Percentiles rank a stretch among this genome's conserved stretches.
phyloP scores from a whole-genome alignment of 352 stramenopile species.

The Blastocystis sp. region DNA sequence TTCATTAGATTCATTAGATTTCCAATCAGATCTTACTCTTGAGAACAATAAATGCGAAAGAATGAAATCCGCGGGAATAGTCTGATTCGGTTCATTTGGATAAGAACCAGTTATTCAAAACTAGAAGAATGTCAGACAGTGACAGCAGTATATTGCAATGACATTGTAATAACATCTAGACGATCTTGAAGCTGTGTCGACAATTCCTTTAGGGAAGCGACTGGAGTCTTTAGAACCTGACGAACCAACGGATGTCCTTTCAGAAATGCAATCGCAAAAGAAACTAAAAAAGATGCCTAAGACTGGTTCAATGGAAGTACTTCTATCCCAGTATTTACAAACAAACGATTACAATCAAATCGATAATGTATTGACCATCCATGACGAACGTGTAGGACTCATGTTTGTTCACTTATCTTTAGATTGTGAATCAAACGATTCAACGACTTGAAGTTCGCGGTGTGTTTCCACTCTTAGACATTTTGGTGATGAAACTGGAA shows the following conservation, averaged over 20 bases:
- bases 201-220: slow-evolving; percentile 4
- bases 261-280: not conserved
- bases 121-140: not conserved
- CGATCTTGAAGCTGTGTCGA: not conserved
- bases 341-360: not conserved
- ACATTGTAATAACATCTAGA: not conserved
- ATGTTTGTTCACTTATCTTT: not conserved
- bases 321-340: slow-evolving; percentile 23
- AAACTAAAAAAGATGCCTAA: not conserved
- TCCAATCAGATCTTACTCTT: not conserved
- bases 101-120: not conserved
- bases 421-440: slow-evolving; percentile 1
- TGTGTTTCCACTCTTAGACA: slow-evolving; percentile 13
- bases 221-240: not conserved
- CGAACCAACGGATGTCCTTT: not conserved
- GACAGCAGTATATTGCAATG: not conserved
- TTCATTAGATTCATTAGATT: not conserved
- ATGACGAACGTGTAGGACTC: not conserved
- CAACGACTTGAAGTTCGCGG: not conserved
- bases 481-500: not conserved
- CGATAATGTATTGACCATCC: not conserved
- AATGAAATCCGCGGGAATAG: not conserved
- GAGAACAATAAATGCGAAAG: not conserved
- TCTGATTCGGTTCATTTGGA: not conserved
- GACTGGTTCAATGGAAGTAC: slow-evolving; percentile 8